Base-by-base conservation (phyloP, 495 filamentous ascomycete genomes). In the Penicillium robsamsonii region DNA sequence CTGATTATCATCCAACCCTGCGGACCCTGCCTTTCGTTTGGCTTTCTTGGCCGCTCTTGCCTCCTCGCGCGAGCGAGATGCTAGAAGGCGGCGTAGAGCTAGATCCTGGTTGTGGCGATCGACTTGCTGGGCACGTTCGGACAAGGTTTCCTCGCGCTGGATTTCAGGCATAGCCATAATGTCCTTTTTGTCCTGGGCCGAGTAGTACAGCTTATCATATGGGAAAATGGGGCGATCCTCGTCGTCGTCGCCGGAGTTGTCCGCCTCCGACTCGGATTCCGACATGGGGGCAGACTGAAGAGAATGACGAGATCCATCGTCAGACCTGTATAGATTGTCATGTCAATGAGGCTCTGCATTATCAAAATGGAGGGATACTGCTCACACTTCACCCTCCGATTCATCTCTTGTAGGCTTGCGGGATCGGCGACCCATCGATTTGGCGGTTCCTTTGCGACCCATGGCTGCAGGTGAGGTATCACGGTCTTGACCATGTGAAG, bases 111-210 rank as follows among this genome's bases (percentile, higher is more conserved):
- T 81, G 58, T 89, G 82, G 31, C 86, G 87, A 57, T 93, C 88
- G 41, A 88, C 82, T 67, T 91, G 82, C 52, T 89, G 82, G n/a
- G 87, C 86, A 58, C 95, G 90, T 56, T 93, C 90, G 22, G 92
- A 92, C 8, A 99, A 82, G 47, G 96, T 81, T 65, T 89, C 82
- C 70, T 99, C 94, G 44, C 94, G 89, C 63, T 92, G 84, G 25
- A 97, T 84, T 67, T 97, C 91, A 3, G 92, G 86, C 83, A 97
- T 87, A 29, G 82, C 84, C 80, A 92, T 85, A 51, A 99, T 93
- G 27, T 87, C 80, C 18, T 80, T 79, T 69, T 90, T 95, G 66
- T 99, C 94, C 33, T 84, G 79, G 15, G 83, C 79, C 49, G 87
- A 88, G 56, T 83, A 81, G 75, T 91, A 97, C 29, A 92, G 86